Conservation (phyloP, 2,329 filamentous ascomycete species). For the Colletotrichum coccodes region DNA sequence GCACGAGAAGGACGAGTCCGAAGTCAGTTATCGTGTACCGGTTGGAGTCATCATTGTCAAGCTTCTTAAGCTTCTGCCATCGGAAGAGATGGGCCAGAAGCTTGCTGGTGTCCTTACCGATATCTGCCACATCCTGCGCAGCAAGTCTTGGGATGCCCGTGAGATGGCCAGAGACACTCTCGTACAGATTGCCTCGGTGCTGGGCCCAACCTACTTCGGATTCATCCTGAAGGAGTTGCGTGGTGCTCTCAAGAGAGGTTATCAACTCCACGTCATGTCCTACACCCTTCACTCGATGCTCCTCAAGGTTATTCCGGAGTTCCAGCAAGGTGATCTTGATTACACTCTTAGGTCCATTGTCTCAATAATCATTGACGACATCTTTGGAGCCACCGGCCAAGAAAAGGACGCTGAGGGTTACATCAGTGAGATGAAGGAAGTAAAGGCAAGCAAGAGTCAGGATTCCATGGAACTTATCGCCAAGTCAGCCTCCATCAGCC, state of each 20-base stretch:
- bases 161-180: slow-evolving; percentile 92
- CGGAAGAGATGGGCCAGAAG: slow-evolving; percentile 76
- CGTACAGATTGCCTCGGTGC: slow-evolving; percentile 81
- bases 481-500: slow-evolving; percentile 79
- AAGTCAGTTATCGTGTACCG: slow-evolving; percentile 91
- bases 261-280: slow-evolving; percentile 93
- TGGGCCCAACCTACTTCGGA: slow-evolving; percentile 85
- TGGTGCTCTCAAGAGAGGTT: slow-evolving; percentile 83
- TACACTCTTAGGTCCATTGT: slow-evolving; percentile 85
- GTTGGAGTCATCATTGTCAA: slow-evolving; percentile 91
- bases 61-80: slow-evolving; percentile 82
- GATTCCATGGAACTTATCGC: slow-evolving; percentile 96
- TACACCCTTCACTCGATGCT: slow-evolving; percentile 95
- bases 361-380: slow-evolving; percentile 93
- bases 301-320: slow-evolving; percentile 76
- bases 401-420: slow-evolving; percentile 99
- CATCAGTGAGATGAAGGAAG: slow-evolving; percentile 93
- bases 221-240: slow-evolving; percentile 95
- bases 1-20: slow-evolving; percentile 93
- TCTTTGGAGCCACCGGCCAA: slow-evolving; percentile 90
- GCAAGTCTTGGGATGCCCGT: slow-evolving; percentile 86
- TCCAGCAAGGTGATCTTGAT: slow-evolving; percentile 85
- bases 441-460: slow-evolving; percentile 97
- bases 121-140: slow-evolving; percentile 91
- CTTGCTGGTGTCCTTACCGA: slow-evolving; percentile 89